These are phyloP conservation scores for Candida gorgasii DNA, from an alignment of 805 yeast species.

Conservation along the genomic window DNA sequence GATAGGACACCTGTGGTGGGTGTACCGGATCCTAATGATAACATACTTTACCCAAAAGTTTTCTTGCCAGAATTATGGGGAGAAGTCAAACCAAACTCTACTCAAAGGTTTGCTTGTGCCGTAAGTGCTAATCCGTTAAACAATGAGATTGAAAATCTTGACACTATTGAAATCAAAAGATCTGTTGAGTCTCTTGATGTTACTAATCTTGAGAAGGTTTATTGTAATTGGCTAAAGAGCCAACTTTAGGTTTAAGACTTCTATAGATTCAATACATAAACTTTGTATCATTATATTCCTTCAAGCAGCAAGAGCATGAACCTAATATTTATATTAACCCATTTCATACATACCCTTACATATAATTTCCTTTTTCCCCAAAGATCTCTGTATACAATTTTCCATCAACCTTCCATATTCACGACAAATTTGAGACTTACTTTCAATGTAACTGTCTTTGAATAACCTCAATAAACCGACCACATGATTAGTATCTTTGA, in stretches of 20 bases:
- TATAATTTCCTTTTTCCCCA: conserved; percentile 36
- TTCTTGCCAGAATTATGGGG: conserved; percentile 15
- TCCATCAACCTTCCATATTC: conserved; percentile 54
- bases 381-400: conserved; percentile 54
- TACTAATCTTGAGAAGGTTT: no score
- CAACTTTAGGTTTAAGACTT: no score
- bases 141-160: background rate
- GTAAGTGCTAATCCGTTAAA: conserved; percentile 4
- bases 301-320: no score
- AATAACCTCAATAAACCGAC: conserved; percentile 55
- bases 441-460: conserved; percentile 28
- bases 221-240: no score
- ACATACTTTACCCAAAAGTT: conserved; percentile 12
- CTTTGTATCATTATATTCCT: no score
- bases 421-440: conserved; percentile 55
- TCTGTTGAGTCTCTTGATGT: no score
- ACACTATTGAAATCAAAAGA: no score
- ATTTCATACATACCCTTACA: conserved; percentile 16
- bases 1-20: conserved; percentile 6
- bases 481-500: background rate
- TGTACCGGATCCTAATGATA: conserved; percentile 17
- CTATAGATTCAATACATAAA: no score
- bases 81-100: conserved; percentile 1
- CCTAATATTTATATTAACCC: no score
- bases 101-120: conserved; percentile 4